Base-by-base conservation (phyloP, 495 filamentous ascomycete species). In the Penicillium soppii region DNA sequence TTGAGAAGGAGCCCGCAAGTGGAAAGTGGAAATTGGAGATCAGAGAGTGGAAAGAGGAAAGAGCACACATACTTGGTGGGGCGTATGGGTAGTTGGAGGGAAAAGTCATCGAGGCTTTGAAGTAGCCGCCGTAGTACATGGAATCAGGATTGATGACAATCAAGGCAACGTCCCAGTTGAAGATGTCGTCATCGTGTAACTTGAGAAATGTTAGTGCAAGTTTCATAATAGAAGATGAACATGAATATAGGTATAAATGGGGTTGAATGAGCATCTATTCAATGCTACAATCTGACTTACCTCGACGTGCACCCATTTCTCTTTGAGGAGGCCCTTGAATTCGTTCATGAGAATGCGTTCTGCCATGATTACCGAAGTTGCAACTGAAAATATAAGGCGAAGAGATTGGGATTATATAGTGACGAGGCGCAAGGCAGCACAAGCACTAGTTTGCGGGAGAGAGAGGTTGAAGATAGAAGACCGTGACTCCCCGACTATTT, bases 251-350 rank as follows among this genome's bases (percentile, higher is more conserved):
- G 23, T 6, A 13, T 22, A 15, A 9, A 26, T 7, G 17, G n/a
- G n/a, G n/a, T n/a, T n/a, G n/a, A n/a, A n/a, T n/a, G n/a, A n/a
- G n/a, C n/a, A n/a, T n/a, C n/a, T n/a, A n/a, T n/a, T n/a, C n/a
- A n/a, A n/a, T n/a, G n/a, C n/a, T n/a, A n/a, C n/a, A n/a, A n/a
- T n/a, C 8, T 23, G 19, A 68, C 81, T 56, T 67, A 89, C 88
- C 74, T 91, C 84, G 57, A 96, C 87, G 61, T 96, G 82, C 23
- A 95, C 90, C 94, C 94, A 98, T 58, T 88, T 87, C 76, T 97
- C 92, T 61, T 90, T 85, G 9, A 82, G 77, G 7, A 97, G 80
- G 13, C 81, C 72, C 69, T 90, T 90, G 78, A 87, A 88, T 77
- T 97, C 94, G 47, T 84, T 85, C 88, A 94, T 90, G 26, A 98